Conservation (phyloP, 768 basidiomycete species). For the Butyriboletus loyo region DNA sequence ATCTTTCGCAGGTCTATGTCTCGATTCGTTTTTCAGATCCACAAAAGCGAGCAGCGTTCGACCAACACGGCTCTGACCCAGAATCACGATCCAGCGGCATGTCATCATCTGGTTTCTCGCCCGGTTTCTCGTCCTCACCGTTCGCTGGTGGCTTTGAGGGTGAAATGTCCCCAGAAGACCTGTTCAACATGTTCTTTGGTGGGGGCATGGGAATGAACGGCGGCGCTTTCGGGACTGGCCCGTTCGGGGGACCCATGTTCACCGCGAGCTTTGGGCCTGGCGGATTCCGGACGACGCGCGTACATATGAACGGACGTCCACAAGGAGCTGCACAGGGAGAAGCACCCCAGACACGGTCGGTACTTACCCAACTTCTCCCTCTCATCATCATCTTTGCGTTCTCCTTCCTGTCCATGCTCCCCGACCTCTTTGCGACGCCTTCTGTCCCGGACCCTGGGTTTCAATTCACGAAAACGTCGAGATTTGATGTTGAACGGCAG, state of each 20-base stretch:
- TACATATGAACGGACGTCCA: slow-evolving; percentile 40
- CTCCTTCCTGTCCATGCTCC: slow-evolving; percentile 78
- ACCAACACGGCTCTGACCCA: slow-evolving; percentile 84
- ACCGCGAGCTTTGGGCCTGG: slow-evolving; percentile 75
- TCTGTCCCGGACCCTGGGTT: slow-evolving; percentile 77
- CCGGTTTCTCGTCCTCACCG: slow-evolving; percentile 48
- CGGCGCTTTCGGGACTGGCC: slow-evolving; percentile 55
- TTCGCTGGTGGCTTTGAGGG: slow-evolving; percentile 65
- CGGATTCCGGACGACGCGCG: slow-evolving; percentile 73
- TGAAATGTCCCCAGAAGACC: slow-evolving; percentile 91
- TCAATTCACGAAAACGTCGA: slow-evolving; percentile 59
- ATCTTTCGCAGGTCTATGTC: neutral
- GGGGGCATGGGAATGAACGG: slow-evolving; percentile 45
- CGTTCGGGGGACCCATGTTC: slow-evolving; percentile 55
- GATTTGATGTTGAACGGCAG: slow-evolving; percentile 66
- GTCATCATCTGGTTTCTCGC: slow-evolving; percentile 50
- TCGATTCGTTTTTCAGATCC: slow-evolving; percentile 48
- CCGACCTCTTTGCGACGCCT: slow-evolving; percentile 66
- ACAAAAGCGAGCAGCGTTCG: slow-evolving; percentile 85
- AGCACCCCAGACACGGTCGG: slow-evolving; percentile 49
- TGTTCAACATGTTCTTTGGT: slow-evolving; percentile 99
- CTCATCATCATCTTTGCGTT: slow-evolving; percentile 81
- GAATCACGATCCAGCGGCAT: slow-evolving; percentile 77
- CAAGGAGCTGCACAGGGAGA: slow-evolving; percentile 36
- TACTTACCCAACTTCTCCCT: slow-evolving; percentile 77